Evolutionary conservation across 106 monocot genomes (phyloP), one percentile per base, ranked within the genome.

Genomic region (Cymbidium sinense): DNA sequence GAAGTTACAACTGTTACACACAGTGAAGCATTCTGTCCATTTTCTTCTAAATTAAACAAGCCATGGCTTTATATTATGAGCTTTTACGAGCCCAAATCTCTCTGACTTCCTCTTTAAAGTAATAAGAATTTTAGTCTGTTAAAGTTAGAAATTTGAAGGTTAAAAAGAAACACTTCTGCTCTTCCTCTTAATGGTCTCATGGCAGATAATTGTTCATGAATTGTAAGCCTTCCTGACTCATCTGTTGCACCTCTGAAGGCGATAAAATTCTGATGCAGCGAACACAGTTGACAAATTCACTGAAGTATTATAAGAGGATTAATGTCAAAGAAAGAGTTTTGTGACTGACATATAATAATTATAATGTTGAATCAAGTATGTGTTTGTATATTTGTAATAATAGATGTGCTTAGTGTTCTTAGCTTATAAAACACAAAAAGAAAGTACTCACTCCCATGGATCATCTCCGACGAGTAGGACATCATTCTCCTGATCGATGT

Each of bases 391-490:
- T 12, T 47, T 47, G 11, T 15, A 47, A 47, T 47, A 15, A 47
- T 47, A 7, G 7, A 39, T 39, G 37, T 4, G 37, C 37, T 39
- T 7, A 39, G 5, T 4, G 7, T 39, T 4, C 37, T 39, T 13
- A 13, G 18, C 6, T 34, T 21, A 71, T 71, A 71, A 71, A 71
- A 39, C 7, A 71, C 37, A 37, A 15, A 31, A 61, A 5, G 31
- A 33, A 39, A 71, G 5, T 21, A 86, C 94, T 86, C 87, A 99
- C 98, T 95, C 94, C 98, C 98, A 99, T 73, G 98, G 98, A 86
- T 99, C 98, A 80, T 99, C 98, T 74, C 94, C 98, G 62, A 99
- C 98, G n/a, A 99, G 86, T 84, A 99, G 90, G 79, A 99, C 90
- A 85, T 99, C 98, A 78, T 99, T 94, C 79, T 99, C 94, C 70